Base-by-base conservation (phyloP, 2,329 filamentous ascomycete species). In the Cadophora sp. region DNA sequence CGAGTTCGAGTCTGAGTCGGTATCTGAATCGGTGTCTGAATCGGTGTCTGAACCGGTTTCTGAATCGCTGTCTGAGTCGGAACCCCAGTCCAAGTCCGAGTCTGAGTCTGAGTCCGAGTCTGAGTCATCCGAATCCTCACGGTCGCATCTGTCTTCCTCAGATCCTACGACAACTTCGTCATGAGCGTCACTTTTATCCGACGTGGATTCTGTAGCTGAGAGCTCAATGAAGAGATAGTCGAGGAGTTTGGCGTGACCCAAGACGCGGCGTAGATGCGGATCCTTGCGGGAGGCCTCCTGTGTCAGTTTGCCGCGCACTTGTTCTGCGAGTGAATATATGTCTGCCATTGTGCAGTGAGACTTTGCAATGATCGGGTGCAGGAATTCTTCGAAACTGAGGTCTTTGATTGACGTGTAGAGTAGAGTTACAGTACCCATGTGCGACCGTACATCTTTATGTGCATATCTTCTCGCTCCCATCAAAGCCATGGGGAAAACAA, bases 231-330 rank as follows among this genome's bases (percentile, higher is more conserved):
- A 59, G 26, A 65, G 51, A 50, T 19, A 19, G 53, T 65, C 51
- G 63, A 65, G 63, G 43, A 65, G 63, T 31, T 50, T 46, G 37
- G 63, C 63, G 53, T 65, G 63, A 59, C 63, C 53, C 26, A 65
- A 31, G 31, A 65, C 53, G 22, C 53, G 51, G 40, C 51, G 63
- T 34, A 65, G 37, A 59, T 48, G 11, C 34, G 53, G 63, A 65
- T 65, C 63, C 24, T 59, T 59, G 51, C 53, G 22, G 56, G 63
- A 65, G 16, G 53, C 63, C 53, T 48, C 63, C 37, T 46, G 51
- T 59, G 63, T 48, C 63, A 65, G 53, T 60, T 50, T 58, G 46
- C 24, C 53, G 40, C 63, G 53, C 22, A 48, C 63, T 2, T 22
- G 19, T 46, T 50, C 31, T 58, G 63, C 63, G 34, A 65, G 63